A percentile compares a stretch with the other conserved stretches of the same genome.
Evolutionary conservation across 306 rosid genomes (phyloP).

Genomic region (Begonia peltatifolia): DNA sequence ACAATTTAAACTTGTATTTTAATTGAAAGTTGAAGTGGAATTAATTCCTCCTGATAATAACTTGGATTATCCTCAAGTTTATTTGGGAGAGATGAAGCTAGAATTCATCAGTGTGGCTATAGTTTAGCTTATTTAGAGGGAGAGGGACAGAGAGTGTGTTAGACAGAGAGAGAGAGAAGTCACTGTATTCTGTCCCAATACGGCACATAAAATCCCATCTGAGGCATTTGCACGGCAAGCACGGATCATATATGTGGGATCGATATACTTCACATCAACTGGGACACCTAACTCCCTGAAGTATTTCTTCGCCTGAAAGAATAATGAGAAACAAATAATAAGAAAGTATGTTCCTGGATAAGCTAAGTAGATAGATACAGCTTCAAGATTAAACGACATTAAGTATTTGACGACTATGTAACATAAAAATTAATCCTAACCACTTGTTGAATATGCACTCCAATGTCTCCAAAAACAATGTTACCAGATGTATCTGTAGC

Average conservation of each 20-base stretch:
- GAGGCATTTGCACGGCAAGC: slow-evolving; percentile 95
- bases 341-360: too few species aligned
- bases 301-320: slow-evolving; percentile 51
- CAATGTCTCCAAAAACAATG: slow-evolving; percentile 68
- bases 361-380: too few species aligned
- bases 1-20: too few species aligned
- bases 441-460: slow-evolving; percentile 89
- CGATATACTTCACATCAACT: slow-evolving; percentile 87
- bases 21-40: too few species aligned
- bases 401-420: too few species aligned
- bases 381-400: too few species aligned
- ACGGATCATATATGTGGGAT: slow-evolving; percentile 98
- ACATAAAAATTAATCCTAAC: slow-evolving; percentile 23
- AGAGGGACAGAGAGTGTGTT: neutral
- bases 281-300: slow-evolving; percentile 65
- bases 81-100: too few species aligned
- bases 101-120: too few species aligned
- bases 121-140: too few species aligned
- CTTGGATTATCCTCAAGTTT: too few species aligned
- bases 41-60: too few species aligned
- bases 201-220: slow-evolving; percentile 92
- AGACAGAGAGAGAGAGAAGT: slow-evolving; percentile 27
- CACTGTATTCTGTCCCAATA: slow-evolving; percentile 93
- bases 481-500: slow-evolving; percentile 96
- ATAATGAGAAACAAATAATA: neutral